phyloP scores from a whole-genome alignment of 2,329 filamentous ascomycete genomes.

The Talaromyces sp. region DNA sequence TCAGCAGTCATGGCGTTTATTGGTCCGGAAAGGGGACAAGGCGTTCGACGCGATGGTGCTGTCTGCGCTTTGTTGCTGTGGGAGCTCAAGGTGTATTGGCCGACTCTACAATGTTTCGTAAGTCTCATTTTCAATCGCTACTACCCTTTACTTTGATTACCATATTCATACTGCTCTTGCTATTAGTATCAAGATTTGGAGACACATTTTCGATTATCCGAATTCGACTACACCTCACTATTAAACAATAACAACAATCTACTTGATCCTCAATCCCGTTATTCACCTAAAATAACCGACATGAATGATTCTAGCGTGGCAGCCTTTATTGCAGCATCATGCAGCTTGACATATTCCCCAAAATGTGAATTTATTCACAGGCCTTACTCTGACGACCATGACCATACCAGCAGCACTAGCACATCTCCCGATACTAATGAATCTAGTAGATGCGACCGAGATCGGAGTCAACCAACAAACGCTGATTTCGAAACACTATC shows the following conservation, averaged over 20 bases:
- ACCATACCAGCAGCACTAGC: neutral
- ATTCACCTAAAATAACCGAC: neutral
- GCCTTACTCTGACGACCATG: neutral
- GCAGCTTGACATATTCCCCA: neutral
- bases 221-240: neutral
- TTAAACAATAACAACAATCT: neutral
- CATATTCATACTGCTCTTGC: neutral
- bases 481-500: neutral
- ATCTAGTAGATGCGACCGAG: neutral
- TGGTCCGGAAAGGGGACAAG: neutral
- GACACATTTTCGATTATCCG: neutral
- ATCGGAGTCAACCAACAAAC: neutral
- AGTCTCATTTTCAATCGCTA: neutral
- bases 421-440: neutral
- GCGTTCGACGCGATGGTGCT: constrained; percentile 8
- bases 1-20: constrained; percentile 7
- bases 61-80: constrained; percentile 9
- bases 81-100: constrained; percentile 12
- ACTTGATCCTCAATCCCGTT: neutral
- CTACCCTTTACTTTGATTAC: too few relatives aligned
- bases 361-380: neutral
- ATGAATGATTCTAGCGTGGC: neutral
- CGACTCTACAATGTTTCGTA: constrained; percentile 5
- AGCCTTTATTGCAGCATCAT: neutral
- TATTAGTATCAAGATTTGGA: neutral